These are phyloP conservation scores for Rosa persica DNA, from an alignment of 306 rosid genomes.

Conservation along the genomic window DNA sequence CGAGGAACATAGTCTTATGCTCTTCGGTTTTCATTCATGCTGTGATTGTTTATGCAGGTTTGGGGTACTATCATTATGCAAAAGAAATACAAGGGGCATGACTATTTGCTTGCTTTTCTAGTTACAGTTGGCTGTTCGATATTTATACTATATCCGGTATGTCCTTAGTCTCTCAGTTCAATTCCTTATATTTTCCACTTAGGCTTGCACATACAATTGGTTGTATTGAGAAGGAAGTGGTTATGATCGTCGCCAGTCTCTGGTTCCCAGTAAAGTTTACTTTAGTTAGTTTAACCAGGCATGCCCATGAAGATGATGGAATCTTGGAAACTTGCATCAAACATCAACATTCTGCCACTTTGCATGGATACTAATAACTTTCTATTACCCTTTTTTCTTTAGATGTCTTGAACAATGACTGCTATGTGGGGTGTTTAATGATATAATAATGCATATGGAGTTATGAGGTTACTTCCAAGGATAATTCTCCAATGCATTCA, in stretches of 20 bases:
- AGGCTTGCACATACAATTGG: neutral
- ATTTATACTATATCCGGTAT: conserved; percentile 85
- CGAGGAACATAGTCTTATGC: neutral
- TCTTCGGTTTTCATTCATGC: conserved; percentile 19
- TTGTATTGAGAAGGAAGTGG: conserved; percentile 1
- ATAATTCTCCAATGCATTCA: neutral
- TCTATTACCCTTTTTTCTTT: neutral
- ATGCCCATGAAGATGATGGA: neutral
- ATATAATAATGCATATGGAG: neutral
- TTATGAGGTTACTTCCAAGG: neutral
- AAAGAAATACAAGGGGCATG: conserved; percentile 71
- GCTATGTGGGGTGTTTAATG: neutral
- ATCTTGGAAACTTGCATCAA: conserved; percentile 1
- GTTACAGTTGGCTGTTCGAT: conserved; percentile 90
- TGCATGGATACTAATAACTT: neutral
- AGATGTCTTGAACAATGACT: neutral
- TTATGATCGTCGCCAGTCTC: neutral
- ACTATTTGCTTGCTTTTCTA: conserved; percentile 68
- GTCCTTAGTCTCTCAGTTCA: conserved; percentile 19
- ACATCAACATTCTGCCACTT: neutral
- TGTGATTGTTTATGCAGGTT: conserved; percentile 51
- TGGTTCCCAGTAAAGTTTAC: neutral
- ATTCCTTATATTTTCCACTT: conserved; percentile 1
- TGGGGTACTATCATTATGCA: conserved; percentile 97
- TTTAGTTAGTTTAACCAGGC: neutral